phyloP scores from a whole-genome alignment of 2,329 filamentous ascomycete genomes.

The Paecilomyces sp. region DNA sequence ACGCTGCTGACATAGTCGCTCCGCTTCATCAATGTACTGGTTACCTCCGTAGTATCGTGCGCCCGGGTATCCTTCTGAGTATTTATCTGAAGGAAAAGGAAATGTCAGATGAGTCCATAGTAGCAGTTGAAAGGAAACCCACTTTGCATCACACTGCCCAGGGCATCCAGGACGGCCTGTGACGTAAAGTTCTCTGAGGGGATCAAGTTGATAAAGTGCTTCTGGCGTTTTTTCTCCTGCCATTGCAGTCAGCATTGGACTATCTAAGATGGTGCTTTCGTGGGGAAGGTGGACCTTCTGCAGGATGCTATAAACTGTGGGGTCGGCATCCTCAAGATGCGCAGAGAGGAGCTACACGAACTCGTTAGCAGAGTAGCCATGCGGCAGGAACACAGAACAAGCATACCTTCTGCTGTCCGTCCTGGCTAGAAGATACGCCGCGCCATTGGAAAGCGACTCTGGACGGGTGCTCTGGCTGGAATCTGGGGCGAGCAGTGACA shows the following conservation, averaged over 20 bases:
- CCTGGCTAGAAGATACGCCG: slow-evolving; percentile 29
- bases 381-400: background rate
- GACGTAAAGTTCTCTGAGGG: slow-evolving; percentile 95
- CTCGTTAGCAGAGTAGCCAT: slow-evolving; percentile 4
- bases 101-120: slow-evolving; percentile 16
- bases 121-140: slow-evolving; percentile 32
- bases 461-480: slow-evolving; percentile 12
- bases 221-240: slow-evolving; percentile 91
- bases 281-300: slow-evolving; percentile 59
- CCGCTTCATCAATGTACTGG: slow-evolving; percentile 87
- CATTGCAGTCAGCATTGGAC: slow-evolving; percentile 6
- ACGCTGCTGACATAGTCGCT: slow-evolving; percentile 81
- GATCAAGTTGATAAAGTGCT: slow-evolving; percentile 97
- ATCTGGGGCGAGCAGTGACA: slow-evolving; percentile 12
- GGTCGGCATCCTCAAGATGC: slow-evolving; percentile 76
- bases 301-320: slow-evolving; percentile 79
- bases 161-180: slow-evolving; percentile 81
- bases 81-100: slow-evolving; percentile 64
- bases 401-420: slow-evolving; percentile 36
- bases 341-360: slow-evolving; percentile 64
- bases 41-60: slow-evolving; percentile 96
- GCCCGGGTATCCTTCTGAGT: slow-evolving; percentile 95
- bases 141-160: slow-evolving; percentile 95
- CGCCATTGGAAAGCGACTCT: slow-evolving; percentile 25
- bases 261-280: background rate